Conservation (phyloP, 129 eudicot genomes). For the Oenanthe sinensis region DNA sequence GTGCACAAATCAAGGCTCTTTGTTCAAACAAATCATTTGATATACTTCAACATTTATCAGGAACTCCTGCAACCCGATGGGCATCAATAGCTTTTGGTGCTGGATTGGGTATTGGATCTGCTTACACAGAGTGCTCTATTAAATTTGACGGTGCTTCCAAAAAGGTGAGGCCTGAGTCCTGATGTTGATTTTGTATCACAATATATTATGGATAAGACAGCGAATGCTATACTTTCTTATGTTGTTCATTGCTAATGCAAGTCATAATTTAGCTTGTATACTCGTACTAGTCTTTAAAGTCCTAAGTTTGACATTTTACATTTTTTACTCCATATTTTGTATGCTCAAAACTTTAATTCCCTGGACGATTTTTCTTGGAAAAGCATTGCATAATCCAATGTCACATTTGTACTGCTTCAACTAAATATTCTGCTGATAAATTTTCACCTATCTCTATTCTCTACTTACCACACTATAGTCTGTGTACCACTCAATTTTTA, state of each 20-base stretch:
- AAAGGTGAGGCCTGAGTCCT: slow-evolving; percentile 10
- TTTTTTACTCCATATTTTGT: not conserved
- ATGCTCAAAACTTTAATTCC: too few species aligned
- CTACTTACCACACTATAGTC: too few species aligned
- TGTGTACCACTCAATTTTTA: too few species aligned
- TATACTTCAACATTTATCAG: slow-evolving; percentile 24
- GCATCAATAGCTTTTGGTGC: slow-evolving; percentile 92
- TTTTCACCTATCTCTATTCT: too few species aligned
- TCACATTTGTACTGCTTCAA: not conserved
- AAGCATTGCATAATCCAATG: not conserved
- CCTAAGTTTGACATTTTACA: too few species aligned
- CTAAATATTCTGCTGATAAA: not conserved
- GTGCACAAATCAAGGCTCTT: too few species aligned
- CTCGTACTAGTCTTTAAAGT: not conserved
- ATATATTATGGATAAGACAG: too few species aligned
- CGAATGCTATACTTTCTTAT: not conserved
- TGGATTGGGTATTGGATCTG: slow-evolving; percentile 87
- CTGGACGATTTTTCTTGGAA: not conserved
- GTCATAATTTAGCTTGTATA: not conserved
- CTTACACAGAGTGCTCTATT: slow-evolving; percentile 77
- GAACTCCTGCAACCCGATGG: slow-evolving; percentile 85
- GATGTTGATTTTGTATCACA: not conserved
- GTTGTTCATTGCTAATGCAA: not conserved
- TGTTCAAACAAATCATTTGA: not conserved
- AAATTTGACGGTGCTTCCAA: slow-evolving; percentile 38